Conservation (phyloP, 257 asterid genomes). For the Rehmannia glutinosa region DNA sequence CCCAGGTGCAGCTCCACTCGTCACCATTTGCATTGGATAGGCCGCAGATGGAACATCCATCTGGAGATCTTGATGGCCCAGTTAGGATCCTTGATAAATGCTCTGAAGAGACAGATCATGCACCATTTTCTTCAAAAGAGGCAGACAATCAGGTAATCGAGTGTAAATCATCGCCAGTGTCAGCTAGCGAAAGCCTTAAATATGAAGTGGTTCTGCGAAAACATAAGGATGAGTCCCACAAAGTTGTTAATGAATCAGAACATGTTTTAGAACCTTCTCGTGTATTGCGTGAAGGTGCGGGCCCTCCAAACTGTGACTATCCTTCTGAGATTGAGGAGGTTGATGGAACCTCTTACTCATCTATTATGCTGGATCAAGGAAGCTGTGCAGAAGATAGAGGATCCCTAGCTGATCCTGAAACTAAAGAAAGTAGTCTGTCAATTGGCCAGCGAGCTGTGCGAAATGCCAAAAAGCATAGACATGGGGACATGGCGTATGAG, state of each 20-base stretch:
- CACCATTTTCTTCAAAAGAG: conserved; percentile 47
- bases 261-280: conserved; percentile 27
- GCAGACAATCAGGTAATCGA: conserved; percentile 32
- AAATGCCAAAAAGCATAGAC: conserved; percentile 68
- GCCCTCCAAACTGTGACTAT: conserved; percentile 30
- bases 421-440: conserved; percentile 38
- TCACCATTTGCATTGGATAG: conserved; percentile 17
- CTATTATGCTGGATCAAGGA: conserved; percentile 42
- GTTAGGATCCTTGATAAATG: conserved; percentile 25
- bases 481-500: conserved; percentile 96
- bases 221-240: conserved; percentile 24
- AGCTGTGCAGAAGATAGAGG: conserved; percentile 44
- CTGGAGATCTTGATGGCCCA: conserved; percentile 25
- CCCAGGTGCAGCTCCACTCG: conserved; percentile 18
- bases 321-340: conserved; percentile 53
- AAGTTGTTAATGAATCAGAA: conserved; percentile 26
- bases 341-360: conserved; percentile 42
- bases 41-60: conserved; percentile 25
- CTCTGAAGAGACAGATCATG: conserved; percentile 31
- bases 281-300: conserved; percentile 34
- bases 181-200: conserved; percentile 32
- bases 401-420: conserved; percentile 39
- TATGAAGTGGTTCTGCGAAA: conserved; percentile 33
- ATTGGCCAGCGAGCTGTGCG: conserved; percentile 69
- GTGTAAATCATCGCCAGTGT: conserved; percentile 32